Conservation (phyloP, 2,329 filamentous ascomycete species). For the Rhexocercosporidium sp. region DNA sequence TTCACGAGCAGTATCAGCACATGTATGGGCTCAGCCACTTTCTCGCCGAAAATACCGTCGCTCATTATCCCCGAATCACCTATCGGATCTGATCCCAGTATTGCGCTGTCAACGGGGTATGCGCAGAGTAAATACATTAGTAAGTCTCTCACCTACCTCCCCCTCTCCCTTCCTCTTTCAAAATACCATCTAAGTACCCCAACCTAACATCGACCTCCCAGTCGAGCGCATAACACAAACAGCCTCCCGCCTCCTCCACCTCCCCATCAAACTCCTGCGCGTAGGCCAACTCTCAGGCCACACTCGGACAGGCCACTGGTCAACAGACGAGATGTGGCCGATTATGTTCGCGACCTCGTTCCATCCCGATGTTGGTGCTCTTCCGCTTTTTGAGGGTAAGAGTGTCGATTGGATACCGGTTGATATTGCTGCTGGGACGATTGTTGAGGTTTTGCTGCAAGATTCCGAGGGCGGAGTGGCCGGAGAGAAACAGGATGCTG, state of each 20-base stretch:
- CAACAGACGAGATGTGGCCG: slow-evolving; percentile 37
- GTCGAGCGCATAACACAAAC: slow-evolving; percentile 37
- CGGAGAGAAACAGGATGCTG: too few species aligned
- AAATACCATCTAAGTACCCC: neutral
- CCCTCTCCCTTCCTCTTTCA: neutral
- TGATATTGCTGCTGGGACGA: slow-evolving; percentile 32
- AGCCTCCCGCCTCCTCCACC: slow-evolving; percentile 21
- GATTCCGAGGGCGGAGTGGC: too few species aligned
- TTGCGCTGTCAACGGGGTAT: slow-evolving; percentile 36
- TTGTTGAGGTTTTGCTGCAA: slow-evolving; percentile 23
- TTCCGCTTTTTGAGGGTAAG: slow-evolving; percentile 28
- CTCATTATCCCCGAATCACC: slow-evolving; percentile 29
- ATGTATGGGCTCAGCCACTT: slow-evolving; percentile 34
- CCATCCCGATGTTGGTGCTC: slow-evolving; percentile 19
- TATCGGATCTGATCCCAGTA: slow-evolving; percentile 30
- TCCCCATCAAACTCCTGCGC: slow-evolving; percentile 35
- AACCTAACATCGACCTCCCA: neutral
- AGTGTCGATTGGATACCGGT: slow-evolving; percentile 39
- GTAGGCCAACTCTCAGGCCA: slow-evolving; percentile 38
- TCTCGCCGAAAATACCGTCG: neutral
- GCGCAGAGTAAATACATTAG: slow-evolving; percentile 40
- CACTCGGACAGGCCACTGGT: slow-evolving; percentile 36
- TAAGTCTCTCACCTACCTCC: slow-evolving; percentile 14
- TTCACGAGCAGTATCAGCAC: slow-evolving; percentile 40
- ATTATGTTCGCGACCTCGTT: slow-evolving; percentile 33